phyloP scores from a whole-genome alignment of 352 stramenopile species.

The Globisporangium nunn region DNA sequence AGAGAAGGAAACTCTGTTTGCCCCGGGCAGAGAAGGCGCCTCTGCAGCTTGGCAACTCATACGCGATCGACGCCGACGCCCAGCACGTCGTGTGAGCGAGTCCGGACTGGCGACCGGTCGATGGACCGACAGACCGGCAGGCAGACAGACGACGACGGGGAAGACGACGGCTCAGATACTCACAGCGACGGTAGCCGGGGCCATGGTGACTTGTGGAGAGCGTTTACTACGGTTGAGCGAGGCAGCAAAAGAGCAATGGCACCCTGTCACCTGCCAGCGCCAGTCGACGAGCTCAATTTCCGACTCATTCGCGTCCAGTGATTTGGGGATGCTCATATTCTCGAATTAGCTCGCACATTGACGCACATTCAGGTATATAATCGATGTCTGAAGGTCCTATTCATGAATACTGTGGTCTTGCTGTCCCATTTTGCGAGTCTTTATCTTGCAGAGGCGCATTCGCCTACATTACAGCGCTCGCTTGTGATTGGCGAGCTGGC shows the following conservation, averaged over 20 bases:
- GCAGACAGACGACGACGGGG: neutral
- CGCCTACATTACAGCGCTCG: neutral
- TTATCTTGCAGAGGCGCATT: no score
- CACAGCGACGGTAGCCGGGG: slow-evolving; percentile 27
- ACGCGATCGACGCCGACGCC: slow-evolving; percentile 8
- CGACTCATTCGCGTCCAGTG: neutral
- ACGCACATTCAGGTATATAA: no score
- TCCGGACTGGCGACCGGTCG: neutral
- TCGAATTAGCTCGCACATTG: no score
- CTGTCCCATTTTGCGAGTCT: no score
- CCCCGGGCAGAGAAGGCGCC: slow-evolving; percentile 74
- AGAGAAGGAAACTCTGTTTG: slow-evolving; percentile 90
- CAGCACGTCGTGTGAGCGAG: neutral
- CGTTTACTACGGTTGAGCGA: slow-evolving; percentile 22
- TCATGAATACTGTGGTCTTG: no score
- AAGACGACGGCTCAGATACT: slow-evolving; percentile 1
- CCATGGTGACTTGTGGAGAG: slow-evolving; percentile 30
- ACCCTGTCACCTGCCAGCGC: neutral
- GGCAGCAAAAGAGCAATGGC: slow-evolving; percentile 21
- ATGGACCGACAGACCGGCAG: neutral
- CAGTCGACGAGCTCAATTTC: neutral
- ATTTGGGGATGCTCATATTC: neutral
- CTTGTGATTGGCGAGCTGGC: slow-evolving; percentile 13
- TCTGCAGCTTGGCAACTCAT: slow-evolving; percentile 86
- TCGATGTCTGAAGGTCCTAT: no score